A percentile compares a stretch with the other conserved stretches of the same genome.
Conservation (phyloP, 345 rosid species). For the Cochlearia excelsa region DNA sequence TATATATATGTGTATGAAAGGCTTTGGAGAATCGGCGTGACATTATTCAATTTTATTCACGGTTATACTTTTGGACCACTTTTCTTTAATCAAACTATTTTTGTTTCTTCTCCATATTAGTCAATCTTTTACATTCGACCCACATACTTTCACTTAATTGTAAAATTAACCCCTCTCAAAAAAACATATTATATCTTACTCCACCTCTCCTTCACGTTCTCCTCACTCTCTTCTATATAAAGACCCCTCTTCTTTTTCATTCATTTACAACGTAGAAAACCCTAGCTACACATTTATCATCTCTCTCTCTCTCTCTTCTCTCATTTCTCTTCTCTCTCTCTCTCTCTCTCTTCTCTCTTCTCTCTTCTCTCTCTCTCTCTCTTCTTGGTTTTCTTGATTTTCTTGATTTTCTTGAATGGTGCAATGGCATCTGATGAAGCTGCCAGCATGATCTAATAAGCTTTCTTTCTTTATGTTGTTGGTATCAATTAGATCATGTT, state of each 20-base stretch:
- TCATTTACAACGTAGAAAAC: slow-evolving; percentile 23
- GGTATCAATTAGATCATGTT: slow-evolving; percentile 73
- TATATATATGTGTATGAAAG: not conserved
- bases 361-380: not conserved
- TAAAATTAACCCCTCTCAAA: slow-evolving; percentile 13
- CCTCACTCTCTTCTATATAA: slow-evolving; percentile 32
- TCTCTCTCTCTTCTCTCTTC: too few relatives aligned
- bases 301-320: not conserved
- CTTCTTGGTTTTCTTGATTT: not conserved
- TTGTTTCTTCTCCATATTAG: slow-evolving; percentile 23
- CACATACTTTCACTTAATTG: slow-evolving; percentile 8
- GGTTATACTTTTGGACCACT: slow-evolving; percentile 41
- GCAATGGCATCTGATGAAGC: slow-evolving; percentile 88
- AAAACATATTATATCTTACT: slow-evolving; percentile 10
- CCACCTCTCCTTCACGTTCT: slow-evolving; percentile 1
- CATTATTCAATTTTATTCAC: slow-evolving; percentile 40
- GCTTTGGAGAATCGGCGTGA: slow-evolving; percentile 40
- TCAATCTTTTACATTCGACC: slow-evolving; percentile 19
- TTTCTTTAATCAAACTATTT: slow-evolving; percentile 34
- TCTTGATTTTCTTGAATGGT: slow-evolving; percentile 28
- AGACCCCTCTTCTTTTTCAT: slow-evolving; percentile 24
- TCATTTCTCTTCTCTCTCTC: too few relatives aligned
- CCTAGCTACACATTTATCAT: slow-evolving; percentile 5
- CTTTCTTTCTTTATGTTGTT: slow-evolving; percentile 33
- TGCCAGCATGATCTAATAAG: slow-evolving; percentile 98